Evolutionary conservation across 768 basidiomycete genomes (phyloP), one percentile per base, ranked within the genome.

Genomic region (Dentipellis sp.): DNA sequence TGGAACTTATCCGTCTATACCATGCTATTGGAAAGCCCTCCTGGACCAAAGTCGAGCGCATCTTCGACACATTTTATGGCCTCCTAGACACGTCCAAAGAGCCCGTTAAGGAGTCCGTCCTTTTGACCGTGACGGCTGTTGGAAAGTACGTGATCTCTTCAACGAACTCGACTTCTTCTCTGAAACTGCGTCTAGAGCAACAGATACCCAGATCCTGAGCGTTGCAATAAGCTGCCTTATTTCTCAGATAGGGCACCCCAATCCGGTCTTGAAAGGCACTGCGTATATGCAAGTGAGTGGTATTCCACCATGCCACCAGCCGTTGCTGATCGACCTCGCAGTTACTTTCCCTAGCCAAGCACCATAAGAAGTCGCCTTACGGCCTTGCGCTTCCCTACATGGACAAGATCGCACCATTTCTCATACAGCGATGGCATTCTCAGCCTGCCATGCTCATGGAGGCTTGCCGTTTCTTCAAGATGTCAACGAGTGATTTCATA

Each of bases 311-410:
- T 37, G 54, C n/a, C 10, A 36, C 46, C 53, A 22, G 52, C 58
- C 40, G 64, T 63, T 29, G 51, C 52, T 46, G 10, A 54, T 42
- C 19, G n/a, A 39, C 40, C 14, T 17, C 7, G 14, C 58, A 93
- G 89, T 74, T 92, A 22, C 66, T 77, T 12, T 73, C 74, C 0
- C 64, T 90, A 16, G 76, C 83, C 21, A 82, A 78, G 54, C 67
- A 76, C 53, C 76, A 82, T 60, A 75, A 79, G 35, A 87, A 87
- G 65, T 69, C 74, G 0, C 77, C 82, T 0, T 89, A 90, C 64
- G 75, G 75, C 12, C 74, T 94, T 46, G 66, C 91, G 12, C 76
- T 79, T 7, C 91, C 90, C 1, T 84, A 86, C 66, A 73, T 91
- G 57, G 75, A 81, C 34, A 73, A 78, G 37, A 75, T 94, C 40